phyloP scores from a whole-genome alignment of 108 stramenopile species.

The Nitzschia inconspicua region DNA sequence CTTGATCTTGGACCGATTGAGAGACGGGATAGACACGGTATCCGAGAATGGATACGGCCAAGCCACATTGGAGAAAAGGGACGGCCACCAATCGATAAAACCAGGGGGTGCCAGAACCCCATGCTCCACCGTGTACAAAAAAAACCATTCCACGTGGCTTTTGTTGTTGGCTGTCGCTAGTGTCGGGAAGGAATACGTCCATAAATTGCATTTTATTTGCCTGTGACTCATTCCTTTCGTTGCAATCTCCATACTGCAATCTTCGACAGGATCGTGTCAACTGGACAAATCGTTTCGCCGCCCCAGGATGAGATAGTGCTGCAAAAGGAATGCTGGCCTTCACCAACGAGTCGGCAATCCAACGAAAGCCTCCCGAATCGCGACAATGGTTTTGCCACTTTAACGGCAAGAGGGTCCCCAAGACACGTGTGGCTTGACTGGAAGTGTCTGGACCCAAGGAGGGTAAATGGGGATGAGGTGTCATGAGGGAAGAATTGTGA shows the following conservation, averaged over 20 bases:
- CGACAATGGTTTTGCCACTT: constrained; percentile 51
- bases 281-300: constrained; percentile 21
- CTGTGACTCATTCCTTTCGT: too few relatives aligned
- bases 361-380: constrained; percentile 62
- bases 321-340: constrained; percentile 31
- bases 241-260: constrained; percentile 56
- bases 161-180: background rate
- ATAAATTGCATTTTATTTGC: constrained; percentile 52
- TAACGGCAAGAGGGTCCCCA: constrained; percentile 51
- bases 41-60: constrained; percentile 67
- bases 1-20: constrained; percentile 48
- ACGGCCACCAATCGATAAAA: constrained; percentile 71
- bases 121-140: constrained; percentile 78
- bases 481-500: background rate
- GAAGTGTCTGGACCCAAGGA: constrained; percentile 32
- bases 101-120: constrained; percentile 77
- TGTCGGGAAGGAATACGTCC: constrained; percentile 56
- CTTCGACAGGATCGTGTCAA: constrained; percentile 15
- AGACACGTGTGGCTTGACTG: constrained; percentile 41
- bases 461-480: constrained; percentile 58
- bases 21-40: constrained; percentile 74
- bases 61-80: constrained; percentile 46
- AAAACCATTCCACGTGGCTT: constrained; percentile 22
- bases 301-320: constrained; percentile 4
- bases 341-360: constrained; percentile 45